A percentile compares a stretch with the other conserved stretches of the same genome.
These are phyloP conservation scores for Phlebiopsis flavidoalba DNA, from an alignment of 768 basidiomycete species.

Conservation along the genomic window DNA sequence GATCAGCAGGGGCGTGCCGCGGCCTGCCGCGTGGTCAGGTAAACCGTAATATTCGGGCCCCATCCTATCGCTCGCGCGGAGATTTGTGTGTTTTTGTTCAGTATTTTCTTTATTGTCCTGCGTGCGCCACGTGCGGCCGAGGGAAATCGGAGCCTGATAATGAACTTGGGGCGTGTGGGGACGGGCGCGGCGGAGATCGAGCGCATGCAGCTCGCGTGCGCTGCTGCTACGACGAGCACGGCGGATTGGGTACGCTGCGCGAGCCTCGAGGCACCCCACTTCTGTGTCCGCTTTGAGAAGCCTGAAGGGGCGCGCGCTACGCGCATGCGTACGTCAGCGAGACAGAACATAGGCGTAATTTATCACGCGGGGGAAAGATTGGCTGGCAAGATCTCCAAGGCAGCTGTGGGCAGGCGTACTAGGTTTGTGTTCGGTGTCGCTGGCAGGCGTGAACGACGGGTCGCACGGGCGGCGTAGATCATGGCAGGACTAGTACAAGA, in stretches of 20 bases:
- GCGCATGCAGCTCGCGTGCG: not conserved
- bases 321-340: not conserved
- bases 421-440: not conserved
- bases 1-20: not conserved
- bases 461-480: constrained; percentile 4
- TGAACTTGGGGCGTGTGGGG: not conserved
- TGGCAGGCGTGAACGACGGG: not conserved
- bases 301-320: no score
- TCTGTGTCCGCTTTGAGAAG: not conserved
- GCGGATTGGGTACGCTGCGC: not conserved
- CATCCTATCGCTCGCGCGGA: no score
- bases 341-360: no score
- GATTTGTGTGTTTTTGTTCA: no score
- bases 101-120: no score
- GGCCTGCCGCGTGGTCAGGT: not conserved
- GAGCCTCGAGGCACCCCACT: not conserved
- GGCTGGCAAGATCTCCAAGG: not conserved
- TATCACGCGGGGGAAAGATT: not conserved
- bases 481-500: not conserved
- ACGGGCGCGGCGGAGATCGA: no score
- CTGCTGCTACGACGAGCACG: not conserved
- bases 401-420: not conserved
- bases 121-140: constrained; percentile 1
- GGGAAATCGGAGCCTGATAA: not conserved
- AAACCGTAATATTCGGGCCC: no score